phyloP scores from a whole-genome alignment of 805 yeast species.

The Diddensiella transvaalensis region DNA sequence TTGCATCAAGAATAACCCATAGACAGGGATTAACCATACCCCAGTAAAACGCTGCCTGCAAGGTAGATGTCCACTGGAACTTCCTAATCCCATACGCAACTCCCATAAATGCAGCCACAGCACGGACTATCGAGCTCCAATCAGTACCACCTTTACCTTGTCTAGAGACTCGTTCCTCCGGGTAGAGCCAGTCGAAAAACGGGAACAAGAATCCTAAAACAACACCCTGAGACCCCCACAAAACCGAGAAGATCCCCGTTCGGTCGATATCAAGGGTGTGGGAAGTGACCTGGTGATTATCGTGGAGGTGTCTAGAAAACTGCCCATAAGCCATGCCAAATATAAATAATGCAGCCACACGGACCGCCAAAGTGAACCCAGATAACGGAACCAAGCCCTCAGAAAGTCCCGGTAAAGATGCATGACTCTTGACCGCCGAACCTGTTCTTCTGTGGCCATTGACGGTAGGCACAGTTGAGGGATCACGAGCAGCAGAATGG shows the following conservation, averaged over 20 bases:
- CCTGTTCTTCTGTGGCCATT: conserved; percentile 2
- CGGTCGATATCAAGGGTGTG: conserved; percentile 24
- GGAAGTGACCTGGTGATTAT: conserved; percentile 27
- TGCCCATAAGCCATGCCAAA: conserved; percentile 33
- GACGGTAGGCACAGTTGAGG: not conserved
- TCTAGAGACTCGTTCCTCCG: conserved; percentile 14
- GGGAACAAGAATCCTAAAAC: conserved; percentile 30
- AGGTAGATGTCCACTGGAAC: conserved; percentile 35
- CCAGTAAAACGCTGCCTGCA: conserved; percentile 36
- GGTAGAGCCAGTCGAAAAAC: conserved; percentile 25
- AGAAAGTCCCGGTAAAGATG: conserved; percentile 11
- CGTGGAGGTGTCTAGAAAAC: conserved; percentile 29
- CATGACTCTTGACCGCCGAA: conserved; percentile 1
- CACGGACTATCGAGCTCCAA: conserved; percentile 37
- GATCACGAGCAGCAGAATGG: too few relatives aligned
- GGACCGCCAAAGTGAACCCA: conserved; percentile 14
- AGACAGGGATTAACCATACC: conserved; percentile 37
- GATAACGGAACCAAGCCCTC: conserved; percentile 20
- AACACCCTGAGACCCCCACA: conserved; percentile 31
- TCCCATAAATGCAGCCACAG: conserved; percentile 39
- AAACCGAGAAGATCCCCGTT: conserved; percentile 23
- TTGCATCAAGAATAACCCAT: conserved; percentile 38
- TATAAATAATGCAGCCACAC: conserved; percentile 23
- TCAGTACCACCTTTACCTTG: conserved; percentile 27
- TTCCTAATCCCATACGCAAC: conserved; percentile 38